phyloP scores from a whole-genome alignment of 306 rosid species.

The Vigna trinervia region DNA sequence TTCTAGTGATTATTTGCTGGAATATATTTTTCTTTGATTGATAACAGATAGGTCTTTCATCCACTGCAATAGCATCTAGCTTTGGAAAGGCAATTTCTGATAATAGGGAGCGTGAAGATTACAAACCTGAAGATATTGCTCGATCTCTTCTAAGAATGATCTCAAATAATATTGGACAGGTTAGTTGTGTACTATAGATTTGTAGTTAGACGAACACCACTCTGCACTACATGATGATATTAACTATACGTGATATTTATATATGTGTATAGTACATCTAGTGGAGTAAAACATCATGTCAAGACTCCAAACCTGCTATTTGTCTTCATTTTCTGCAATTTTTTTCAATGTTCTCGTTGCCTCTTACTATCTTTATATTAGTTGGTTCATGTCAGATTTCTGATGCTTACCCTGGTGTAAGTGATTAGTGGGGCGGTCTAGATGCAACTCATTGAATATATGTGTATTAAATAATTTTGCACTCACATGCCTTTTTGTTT shows the following conservation, averaged over 20 bases:
- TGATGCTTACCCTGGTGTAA: background rate
- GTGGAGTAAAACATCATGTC: conserved; percentile 19
- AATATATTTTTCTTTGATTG: conserved; percentile 31
- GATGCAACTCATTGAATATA: background rate
- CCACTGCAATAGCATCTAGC: conserved; percentile 96
- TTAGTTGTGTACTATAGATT: conserved; percentile 35
- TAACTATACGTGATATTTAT: conserved; percentile 8
- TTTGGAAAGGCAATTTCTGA: conserved; percentile 93
- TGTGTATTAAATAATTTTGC: background rate
- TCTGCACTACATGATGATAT: conserved; percentile 12
- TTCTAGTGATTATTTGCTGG: conserved; percentile 40
- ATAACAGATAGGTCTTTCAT: conserved; percentile 81
- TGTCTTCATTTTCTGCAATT: conserved; percentile 1
- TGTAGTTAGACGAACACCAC: conserved; percentile 12
- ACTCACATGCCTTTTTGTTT: too few relatives aligned
- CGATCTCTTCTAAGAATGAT: conserved; percentile 95
- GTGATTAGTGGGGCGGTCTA: background rate
- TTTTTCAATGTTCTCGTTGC: background rate
- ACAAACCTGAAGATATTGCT: conserved; percentile 86
- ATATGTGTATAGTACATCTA: conserved; percentile 5
- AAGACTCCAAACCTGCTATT: conserved; percentile 1
- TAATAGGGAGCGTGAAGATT: conserved; percentile 73
- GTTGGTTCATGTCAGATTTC: background rate
- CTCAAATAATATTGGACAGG: conserved; percentile 98
- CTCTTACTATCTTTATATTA: conserved; percentile 27